A percentile compares a stretch with the other conserved stretches of the same genome.
Evolutionary conservation across 1,284 basidiomycete species (phyloP).

Genomic region (Ustilago hordei): DNA sequence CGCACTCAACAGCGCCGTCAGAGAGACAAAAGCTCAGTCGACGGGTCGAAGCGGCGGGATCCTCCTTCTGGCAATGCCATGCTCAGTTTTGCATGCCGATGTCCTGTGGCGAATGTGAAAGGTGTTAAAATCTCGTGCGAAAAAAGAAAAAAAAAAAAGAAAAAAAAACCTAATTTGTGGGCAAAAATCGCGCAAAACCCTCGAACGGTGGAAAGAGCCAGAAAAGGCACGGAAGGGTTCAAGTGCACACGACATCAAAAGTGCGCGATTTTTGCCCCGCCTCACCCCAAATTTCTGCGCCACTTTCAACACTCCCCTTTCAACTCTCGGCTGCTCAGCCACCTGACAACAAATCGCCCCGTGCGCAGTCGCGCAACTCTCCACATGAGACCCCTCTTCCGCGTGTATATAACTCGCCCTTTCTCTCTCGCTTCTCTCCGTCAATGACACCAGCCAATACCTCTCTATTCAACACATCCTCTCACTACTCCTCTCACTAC

Average conservation of each 20-base stretch:
- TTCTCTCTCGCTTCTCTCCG: not conserved
- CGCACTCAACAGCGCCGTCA: no score
- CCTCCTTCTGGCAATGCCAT: no score
- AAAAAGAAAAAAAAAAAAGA: no score
- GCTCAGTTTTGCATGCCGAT: no score
- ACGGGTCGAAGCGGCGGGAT: no score
- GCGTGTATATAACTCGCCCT: conserved; percentile 4
- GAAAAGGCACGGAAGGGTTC: no score
- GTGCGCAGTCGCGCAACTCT: not conserved
- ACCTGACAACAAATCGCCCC: not conserved
- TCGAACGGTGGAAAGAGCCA: not conserved
- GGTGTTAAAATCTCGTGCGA: no score
- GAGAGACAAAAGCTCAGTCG: no score
- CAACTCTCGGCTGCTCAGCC: not conserved
- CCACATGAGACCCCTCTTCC: not conserved
- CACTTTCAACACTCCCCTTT: not conserved
- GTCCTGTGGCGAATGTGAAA: no score
- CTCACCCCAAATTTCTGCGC: not conserved
- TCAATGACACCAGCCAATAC: not conserved
- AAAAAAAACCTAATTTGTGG: no score
- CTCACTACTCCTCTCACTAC: no score
- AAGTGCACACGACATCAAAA: conserved; percentile 1
- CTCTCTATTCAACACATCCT: not conserved
- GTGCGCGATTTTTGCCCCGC: conserved; percentile 24
- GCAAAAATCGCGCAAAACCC: not conserved